Evolutionary conservation across 345 rosid species (phyloP), one percentile per base, ranked within the genome.

Genomic region (Eucalyptus erythrocorys): DNA sequence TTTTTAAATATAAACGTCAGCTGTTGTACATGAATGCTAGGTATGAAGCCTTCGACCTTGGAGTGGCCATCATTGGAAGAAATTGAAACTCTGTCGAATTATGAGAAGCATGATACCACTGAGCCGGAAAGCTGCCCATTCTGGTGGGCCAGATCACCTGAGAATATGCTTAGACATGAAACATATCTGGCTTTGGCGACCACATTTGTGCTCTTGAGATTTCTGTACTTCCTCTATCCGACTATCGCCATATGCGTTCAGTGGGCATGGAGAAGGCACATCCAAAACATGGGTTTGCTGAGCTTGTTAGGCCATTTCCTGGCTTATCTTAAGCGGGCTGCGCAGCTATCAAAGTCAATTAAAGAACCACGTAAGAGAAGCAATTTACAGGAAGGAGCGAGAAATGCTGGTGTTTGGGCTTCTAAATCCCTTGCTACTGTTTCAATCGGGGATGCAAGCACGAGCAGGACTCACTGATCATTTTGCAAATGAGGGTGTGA

Each of bases 131-230:
- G 91, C 92, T 98, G 99, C 89, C 99, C 98, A 1, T 98, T 96
- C 92, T 93, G 97, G 84, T 98, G 99, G 99, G 98, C 97, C 88
- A 97, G 95, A 93, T 96, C 99, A 68, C 99, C 99, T 5, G 98
- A 95, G 94, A 96, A 97, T 87, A 87, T 96, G 92, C 93, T 98
- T 81, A 93, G 91, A 13, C 97, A 97, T 89, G 99, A 97, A 91
- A 98, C 99, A 1, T 98, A 92, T 89, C 91, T 98, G 80, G 93
- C 97, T 55, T 91, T 98, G 89, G 99, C 99, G 21, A 90, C 94
- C 21, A 86, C 92, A 21, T 98, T 98, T 86, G 98, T 98, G 87
- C 90, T 97, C 50, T 26, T 94, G 89, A 93, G 98, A 90, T 87
- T 95, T 90, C 85, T 96, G 12, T 93, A 94, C 93, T 79, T 94